These are phyloP conservation scores for Microdochium nivale DNA, from an alignment of 2,329 filamentous ascomycete genomes.

Conservation along the genomic window DNA sequence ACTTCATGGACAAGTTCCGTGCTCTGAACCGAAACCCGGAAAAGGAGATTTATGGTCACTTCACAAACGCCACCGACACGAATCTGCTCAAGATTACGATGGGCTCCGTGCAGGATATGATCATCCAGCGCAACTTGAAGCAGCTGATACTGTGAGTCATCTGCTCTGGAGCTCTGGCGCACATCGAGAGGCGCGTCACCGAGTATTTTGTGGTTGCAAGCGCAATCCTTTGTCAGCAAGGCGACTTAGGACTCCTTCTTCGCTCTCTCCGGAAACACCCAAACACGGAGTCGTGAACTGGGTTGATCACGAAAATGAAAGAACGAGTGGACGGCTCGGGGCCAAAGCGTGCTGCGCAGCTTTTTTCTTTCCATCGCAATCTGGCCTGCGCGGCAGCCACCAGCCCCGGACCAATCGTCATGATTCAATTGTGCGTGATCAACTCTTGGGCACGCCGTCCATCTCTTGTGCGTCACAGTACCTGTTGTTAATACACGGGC, in stretches of 20 bases:
- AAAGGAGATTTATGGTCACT: constrained; percentile 56
- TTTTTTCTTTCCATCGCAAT: background rate
- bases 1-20: constrained; percentile 75
- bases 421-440: background rate
- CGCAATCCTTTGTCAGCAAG: constrained; percentile 1
- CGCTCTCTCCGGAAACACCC: background rate
- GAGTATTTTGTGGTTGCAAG: constrained; percentile 2
- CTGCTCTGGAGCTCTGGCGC: constrained; percentile 11
- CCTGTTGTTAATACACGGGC: background rate
- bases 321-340: background rate
- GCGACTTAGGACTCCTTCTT: background rate
- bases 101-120: constrained; percentile 80
- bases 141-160: constrained; percentile 60
- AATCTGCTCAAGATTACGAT: constrained; percentile 80
- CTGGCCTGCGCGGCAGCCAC: background rate
- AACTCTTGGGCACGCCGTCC: background rate
- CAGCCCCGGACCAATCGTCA: background rate
- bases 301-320: background rate
- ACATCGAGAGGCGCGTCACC: background rate
- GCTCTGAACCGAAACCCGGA: constrained; percentile 63
- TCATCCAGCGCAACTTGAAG: constrained; percentile 76
- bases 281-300: background rate
- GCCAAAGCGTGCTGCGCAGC: background rate
- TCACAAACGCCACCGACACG: constrained; percentile 56
- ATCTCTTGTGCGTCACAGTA: background rate